Conservation (phyloP, 2,329 filamentous ascomycete species). For the Nothomitra cinnamomea region DNA sequence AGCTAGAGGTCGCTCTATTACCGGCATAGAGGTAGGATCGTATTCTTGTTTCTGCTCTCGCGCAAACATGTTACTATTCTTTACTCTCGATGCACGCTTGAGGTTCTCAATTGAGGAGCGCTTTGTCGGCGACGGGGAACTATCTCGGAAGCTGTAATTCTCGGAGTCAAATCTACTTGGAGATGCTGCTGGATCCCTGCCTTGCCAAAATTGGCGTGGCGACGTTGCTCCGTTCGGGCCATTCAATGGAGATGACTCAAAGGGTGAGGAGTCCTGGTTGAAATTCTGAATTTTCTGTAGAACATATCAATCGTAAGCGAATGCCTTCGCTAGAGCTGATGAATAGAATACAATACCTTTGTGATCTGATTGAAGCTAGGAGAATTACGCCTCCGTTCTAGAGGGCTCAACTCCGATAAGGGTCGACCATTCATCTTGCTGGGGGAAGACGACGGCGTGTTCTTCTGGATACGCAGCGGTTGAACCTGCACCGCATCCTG, state of each 20-base stretch:
- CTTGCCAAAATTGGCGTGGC: conserved; percentile 82
- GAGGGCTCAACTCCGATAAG: conserved; percentile 75
- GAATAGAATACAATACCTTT: conserved; percentile 37
- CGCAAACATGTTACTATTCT: conserved; percentile 94
- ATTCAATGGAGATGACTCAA: conserved; percentile 63
- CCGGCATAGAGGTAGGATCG: conserved; percentile 60
- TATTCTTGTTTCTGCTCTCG: conserved; percentile 87
- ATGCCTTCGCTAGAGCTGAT: conserved; percentile 7
- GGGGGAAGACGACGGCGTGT: conserved; percentile 39
- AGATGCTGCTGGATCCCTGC: conserved; percentile 45
- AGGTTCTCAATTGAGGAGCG: conserved; percentile 90
- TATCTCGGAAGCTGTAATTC: conserved; percentile 44
- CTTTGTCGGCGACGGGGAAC: conserved; percentile 54
- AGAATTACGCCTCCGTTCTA: conserved; percentile 77
- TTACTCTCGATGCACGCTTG: conserved; percentile 85
- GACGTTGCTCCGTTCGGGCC: conserved; percentile 43
- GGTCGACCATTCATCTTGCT: conserved; percentile 54
- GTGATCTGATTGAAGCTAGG: conserved; percentile 67
- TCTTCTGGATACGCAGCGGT: conserved; percentile 66
- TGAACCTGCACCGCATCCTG: conserved; percentile 39
- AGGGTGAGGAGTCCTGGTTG: conserved; percentile 61
- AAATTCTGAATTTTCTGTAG: conserved; percentile 25
- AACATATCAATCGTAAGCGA: conserved; percentile 14
- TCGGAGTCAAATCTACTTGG: conserved; percentile 48
- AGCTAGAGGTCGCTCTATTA: conserved; percentile 68